Conservation (phyloP, 2,329 filamentous ascomycete genomes). For the Cladophialophora immunda region DNA sequence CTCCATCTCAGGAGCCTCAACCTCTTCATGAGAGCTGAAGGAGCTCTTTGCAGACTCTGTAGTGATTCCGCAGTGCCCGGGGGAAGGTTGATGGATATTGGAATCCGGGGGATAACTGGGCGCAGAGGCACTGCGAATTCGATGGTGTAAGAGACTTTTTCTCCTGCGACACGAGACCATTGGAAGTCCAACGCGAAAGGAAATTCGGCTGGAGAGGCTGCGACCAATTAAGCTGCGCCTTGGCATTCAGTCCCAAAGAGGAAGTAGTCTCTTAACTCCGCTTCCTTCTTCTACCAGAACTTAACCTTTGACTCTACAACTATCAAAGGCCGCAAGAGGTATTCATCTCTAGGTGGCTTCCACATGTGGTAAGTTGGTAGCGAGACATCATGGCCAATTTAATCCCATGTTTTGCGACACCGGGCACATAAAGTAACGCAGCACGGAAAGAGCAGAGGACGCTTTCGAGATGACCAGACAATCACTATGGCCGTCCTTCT, state of each 20-base stretch:
- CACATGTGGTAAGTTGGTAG: not conserved
- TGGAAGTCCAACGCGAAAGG: slow-evolving; percentile 26
- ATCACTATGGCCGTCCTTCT: slow-evolving; percentile 15
- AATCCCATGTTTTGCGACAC: not conserved
- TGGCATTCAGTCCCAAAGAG: slow-evolving; percentile 13
- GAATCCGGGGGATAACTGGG: not conserved
- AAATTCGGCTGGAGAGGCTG: slow-evolving; percentile 30
- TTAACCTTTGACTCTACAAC: not conserved
- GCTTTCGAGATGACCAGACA: not conserved
- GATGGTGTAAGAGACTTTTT: slow-evolving; percentile 29
- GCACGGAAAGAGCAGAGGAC: not conserved
- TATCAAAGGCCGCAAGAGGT: not conserved
- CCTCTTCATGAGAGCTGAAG: slow-evolving; percentile 56
- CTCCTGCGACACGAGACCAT: slow-evolving; percentile 40
- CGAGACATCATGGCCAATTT: not conserved
- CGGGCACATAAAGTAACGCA: not conserved
- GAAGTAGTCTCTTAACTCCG: not conserved
- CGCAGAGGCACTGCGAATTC: slow-evolving; percentile 18
- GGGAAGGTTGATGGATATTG: not conserved
- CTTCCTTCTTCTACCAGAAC: not conserved
- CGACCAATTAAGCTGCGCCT: slow-evolving; percentile 12
- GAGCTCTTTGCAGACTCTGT: slow-evolving; percentile 19
- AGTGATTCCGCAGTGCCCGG: slow-evolving; percentile 17
- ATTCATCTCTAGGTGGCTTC: not conserved
- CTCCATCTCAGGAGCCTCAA: slow-evolving; percentile 62